Evolutionary conservation across 345 rosid genomes (phyloP).

Genomic region (Camelina sativa): DNA sequence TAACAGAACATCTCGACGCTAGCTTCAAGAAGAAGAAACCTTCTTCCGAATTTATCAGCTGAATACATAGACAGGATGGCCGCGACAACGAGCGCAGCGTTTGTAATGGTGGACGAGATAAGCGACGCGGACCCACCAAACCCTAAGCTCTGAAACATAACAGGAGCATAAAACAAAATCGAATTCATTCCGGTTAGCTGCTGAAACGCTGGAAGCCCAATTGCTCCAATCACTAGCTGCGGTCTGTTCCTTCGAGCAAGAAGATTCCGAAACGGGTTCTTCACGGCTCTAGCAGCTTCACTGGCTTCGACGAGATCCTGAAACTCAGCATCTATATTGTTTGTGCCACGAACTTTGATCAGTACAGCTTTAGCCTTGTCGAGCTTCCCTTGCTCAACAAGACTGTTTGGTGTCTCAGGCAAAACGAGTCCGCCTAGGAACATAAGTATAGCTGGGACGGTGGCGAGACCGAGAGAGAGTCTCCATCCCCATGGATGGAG

Average conservation of each 20-base stretch:
- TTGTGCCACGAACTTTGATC: conserved; percentile 72
- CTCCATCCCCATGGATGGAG: conserved; percentile 97
- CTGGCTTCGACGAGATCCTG: conserved; percentile 82
- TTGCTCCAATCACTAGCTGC: conserved; percentile 70
- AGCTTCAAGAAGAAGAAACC: conserved; percentile 81
- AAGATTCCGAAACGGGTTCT: conserved; percentile 79
- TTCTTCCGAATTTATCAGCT: conserved; percentile 76
- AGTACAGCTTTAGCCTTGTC: conserved; percentile 66
- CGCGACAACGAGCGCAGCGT: conserved; percentile 60
- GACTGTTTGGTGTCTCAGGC: conserved; percentile 84
- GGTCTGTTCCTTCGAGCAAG: conserved; percentile 65
- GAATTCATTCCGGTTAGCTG: conserved; percentile 88
- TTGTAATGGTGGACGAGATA: conserved; percentile 62
- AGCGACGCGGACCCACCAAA: conserved; percentile 74
- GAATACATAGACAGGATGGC: conserved; percentile 68
- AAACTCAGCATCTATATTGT: conserved; percentile 70
- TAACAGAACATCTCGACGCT: conserved; percentile 71
- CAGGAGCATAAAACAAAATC: conserved; percentile 85
- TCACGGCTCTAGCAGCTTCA: conserved; percentile 60
- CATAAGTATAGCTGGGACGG: conserved; percentile 72
- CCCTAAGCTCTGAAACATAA: conserved; percentile 83
- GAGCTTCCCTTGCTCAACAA: conserved; percentile 74
- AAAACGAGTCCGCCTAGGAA: conserved; percentile 66
- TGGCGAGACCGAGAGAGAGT: conserved; percentile 72
- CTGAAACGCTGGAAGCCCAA: conserved; percentile 82